Base-by-base conservation (phyloP, 2,329 filamentous ascomycete genomes). In the Ilyonectria sp. region DNA sequence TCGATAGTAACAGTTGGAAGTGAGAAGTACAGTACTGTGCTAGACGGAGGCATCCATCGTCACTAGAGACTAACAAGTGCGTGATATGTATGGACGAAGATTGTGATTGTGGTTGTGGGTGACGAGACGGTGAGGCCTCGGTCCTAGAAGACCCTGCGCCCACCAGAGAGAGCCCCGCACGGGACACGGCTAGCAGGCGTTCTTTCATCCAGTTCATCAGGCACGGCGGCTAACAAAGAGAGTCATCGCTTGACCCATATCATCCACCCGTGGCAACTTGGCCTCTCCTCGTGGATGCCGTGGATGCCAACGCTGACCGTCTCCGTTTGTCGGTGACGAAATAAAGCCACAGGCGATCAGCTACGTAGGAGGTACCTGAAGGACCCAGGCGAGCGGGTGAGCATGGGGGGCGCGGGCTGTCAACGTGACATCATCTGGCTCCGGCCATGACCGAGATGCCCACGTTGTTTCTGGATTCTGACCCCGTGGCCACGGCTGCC, bases 391-490 rank as follows among this genome's bases (percentile, higher is more conserved):
- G 10, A 52, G 19, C 63, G 52, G 55, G 62, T 50, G 50, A 56
- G 23, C 50, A 56, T 19, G 49, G 49, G 49, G 44, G 61, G 61
- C 55, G 55, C 61, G 55, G 61, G 35, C 11, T 21, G 31, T 46
- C 55, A 60, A 37, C 63, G 63, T 65, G 63, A 65, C 63, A 65
- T 65, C 63, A 65, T 65, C 47, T 60, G 46, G 63, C 52, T 57
- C 63, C 63, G 63, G 63, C n/a, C 44, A 65, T 65, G 50, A 57
- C 63, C 63, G 63, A 60, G 37, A 53, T 23, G 57, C 50, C 57
- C 23, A 53, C 35, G 63, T 21, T 64, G 29, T 53, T 53, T 53
- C 31, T 53, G 61, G 50, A n/a, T 55, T 57, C 26, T 65, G 63
- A 57, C 57, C 63, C 57, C 63, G 63, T 65, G 63, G 63, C 54